A percentile compares a stretch with the other conserved stretches of the same genome.
Conservation (phyloP, 2,329 filamentous ascomycete genomes). For the Aspergillus viridinutans region DNA sequence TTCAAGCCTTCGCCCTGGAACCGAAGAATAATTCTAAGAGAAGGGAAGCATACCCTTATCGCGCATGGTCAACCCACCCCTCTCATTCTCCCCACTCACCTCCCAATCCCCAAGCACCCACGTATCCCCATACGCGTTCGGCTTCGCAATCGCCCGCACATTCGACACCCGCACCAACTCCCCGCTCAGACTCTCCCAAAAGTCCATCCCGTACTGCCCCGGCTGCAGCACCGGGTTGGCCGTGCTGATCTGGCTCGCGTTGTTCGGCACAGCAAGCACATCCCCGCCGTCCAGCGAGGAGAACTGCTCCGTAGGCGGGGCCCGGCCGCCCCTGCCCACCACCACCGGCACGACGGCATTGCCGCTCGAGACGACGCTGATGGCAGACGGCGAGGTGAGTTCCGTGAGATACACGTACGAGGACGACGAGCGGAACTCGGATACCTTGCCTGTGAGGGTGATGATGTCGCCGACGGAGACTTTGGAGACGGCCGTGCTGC, state of each 20-base stretch:
- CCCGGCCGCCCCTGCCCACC: slow-evolving; percentile 54
- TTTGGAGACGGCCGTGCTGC: slow-evolving; percentile 47
- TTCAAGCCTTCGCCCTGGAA: too few species aligned
- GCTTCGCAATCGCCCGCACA: slow-evolving; percentile 55
- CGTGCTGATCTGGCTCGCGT: slow-evolving; percentile 52
- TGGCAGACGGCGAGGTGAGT: slow-evolving; percentile 53
- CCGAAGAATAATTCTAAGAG: background rate
- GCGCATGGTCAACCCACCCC: slow-evolving; percentile 62
- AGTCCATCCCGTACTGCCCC: slow-evolving; percentile 62
- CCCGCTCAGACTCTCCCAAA: slow-evolving; percentile 67
- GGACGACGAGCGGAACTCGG: slow-evolving; percentile 55
- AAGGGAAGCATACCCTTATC: slow-evolving; percentile 42
- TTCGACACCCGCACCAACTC: slow-evolving; percentile 62
- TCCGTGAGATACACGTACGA: slow-evolving; percentile 63
- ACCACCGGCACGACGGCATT: slow-evolving; percentile 56
- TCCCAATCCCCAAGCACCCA: slow-evolving; percentile 66
- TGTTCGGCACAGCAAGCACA: slow-evolving; percentile 63
- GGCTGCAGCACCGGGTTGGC: slow-evolving; percentile 61
- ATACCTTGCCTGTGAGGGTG: slow-evolving; percentile 56
- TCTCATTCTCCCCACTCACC: slow-evolving; percentile 57
- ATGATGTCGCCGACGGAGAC: slow-evolving; percentile 61
- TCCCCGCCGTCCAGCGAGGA: slow-evolving; percentile 61
- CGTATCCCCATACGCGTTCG: slow-evolving; percentile 63
- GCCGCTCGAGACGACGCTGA: slow-evolving; percentile 51
- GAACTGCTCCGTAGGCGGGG: slow-evolving; percentile 60